Evolutionary conservation across 768 basidiomycete species (phyloP).

Genomic region (Trichaptum fuscoviolaceum): DNA sequence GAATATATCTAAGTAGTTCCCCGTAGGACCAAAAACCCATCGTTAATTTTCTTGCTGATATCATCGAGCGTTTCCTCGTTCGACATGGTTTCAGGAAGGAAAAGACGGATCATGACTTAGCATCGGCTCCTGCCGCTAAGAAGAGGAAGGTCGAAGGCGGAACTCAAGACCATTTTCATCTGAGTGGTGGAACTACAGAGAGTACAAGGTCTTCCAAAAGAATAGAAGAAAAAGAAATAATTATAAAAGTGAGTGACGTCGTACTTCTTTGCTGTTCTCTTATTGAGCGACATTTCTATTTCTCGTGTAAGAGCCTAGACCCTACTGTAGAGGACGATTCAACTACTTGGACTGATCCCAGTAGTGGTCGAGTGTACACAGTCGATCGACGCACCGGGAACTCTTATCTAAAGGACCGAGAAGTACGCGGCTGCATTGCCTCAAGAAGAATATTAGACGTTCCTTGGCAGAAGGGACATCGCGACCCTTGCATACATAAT

Average conservation of each 20-base stretch:
- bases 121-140: conserved; percentile 42
- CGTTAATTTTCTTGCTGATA: conserved; percentile 47
- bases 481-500: not conserved
- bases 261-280: not conserved
- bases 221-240: not conserved
- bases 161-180: not conserved
- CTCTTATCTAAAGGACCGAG: conserved; percentile 38
- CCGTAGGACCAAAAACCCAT: conserved; percentile 56
- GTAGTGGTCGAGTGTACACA: conserved; percentile 50
- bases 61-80: conserved; percentile 57
- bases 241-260: not conserved
- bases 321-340: conserved; percentile 21
- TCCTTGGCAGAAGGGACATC: conserved; percentile 5
- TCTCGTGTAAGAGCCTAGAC: conserved; percentile 1
- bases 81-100: conserved; percentile 51
- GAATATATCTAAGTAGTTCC: conserved; percentile 11
- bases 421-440: conserved; percentile 13
- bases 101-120: conserved; percentile 10
- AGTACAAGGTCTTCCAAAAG: not conserved
- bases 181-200: not conserved
- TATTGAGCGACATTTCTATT: not conserved
- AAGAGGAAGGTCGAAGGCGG: conserved; percentile 38
- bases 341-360: conserved; percentile 59
- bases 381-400: conserved; percentile 68
- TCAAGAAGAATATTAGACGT: conserved; percentile 18